Evolutionary conservation across 345 rosid species (phyloP).

Genomic region (Euphorbia peplus): DNA sequence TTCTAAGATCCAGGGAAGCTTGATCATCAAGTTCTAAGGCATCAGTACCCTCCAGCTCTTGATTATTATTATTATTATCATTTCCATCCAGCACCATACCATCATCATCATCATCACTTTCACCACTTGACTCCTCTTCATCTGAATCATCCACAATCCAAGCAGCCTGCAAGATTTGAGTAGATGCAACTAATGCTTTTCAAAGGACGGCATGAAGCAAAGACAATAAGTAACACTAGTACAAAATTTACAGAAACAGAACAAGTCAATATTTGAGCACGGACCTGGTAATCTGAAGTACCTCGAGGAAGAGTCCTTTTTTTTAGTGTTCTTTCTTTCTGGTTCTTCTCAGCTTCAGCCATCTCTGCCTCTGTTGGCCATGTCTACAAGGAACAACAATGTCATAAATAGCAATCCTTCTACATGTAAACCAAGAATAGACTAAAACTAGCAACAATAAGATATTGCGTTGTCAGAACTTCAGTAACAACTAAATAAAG

Average conservation of each 20-base stretch:
- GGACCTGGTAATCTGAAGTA: constrained; percentile 94
- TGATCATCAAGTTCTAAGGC: constrained; percentile 50
- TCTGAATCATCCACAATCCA: constrained; percentile 84
- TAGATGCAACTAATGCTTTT: neutral
- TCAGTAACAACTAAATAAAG: neutral
- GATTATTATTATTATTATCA: constrained; percentile 34
- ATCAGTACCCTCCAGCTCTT: constrained; percentile 34
- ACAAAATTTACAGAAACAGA: neutral
- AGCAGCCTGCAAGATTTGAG: constrained; percentile 63
- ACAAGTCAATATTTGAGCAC: neutral
- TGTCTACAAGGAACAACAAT: constrained; percentile 47
- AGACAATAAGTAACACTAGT: neutral
- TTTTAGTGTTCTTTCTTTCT: constrained; percentile 48
- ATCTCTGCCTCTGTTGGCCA: constrained; percentile 98
- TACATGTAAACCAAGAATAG: too few species aligned
- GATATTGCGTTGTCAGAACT: neutral
- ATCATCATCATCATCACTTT: constrained; percentile 52
- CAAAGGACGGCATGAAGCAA: neutral
- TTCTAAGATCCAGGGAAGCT: constrained; percentile 54
- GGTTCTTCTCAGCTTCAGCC: constrained; percentile 73
- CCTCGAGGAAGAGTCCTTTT: constrained; percentile 74
- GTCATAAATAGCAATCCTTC: neutral
- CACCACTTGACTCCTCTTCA: constrained; percentile 53
- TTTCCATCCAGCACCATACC: constrained; percentile 78
- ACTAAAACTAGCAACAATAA: neutral